Conservation (phyloP, 179 eudicot species). For the Drosera spatulata region DNA sequence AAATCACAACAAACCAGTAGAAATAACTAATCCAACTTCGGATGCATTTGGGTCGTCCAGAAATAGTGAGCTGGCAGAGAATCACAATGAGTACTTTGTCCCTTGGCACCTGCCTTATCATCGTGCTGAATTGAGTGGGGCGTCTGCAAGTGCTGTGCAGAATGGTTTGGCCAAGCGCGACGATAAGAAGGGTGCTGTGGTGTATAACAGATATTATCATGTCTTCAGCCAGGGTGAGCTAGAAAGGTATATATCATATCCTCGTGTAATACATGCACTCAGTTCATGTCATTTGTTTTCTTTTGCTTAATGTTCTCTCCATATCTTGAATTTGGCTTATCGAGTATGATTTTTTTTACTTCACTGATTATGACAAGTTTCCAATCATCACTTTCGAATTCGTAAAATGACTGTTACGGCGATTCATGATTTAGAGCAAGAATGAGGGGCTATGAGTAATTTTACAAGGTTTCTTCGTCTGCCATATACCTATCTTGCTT, state of each 20-base stretch:
- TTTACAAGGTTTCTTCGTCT: too few species aligned
- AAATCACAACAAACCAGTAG: constrained; percentile 6
- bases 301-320: neutral
- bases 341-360: neutral
- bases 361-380: neutral
- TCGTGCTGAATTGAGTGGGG: constrained; percentile 86
- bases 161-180: constrained; percentile 85
- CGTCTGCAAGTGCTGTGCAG: constrained; percentile 65
- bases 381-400: neutral
- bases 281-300: neutral
- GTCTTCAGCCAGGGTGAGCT: constrained; percentile 95
- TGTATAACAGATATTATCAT: constrained; percentile 89
- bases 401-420: neutral
- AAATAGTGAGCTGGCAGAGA: constrained; percentile 14
- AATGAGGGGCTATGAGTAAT: neutral
- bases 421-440: neutral
- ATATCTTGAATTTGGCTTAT: neutral
- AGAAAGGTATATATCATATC: constrained; percentile 44
- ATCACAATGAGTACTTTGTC: constrained; percentile 83
- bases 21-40: constrained; percentile 11
- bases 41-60: constrained; percentile 8
- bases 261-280: too few species aligned
- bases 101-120: constrained; percentile 99
- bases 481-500: neutral
- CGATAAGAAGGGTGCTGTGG: constrained; percentile 92